These are phyloP conservation scores for Quercus lobata DNA, from an alignment of 331 rosid species.

Conservation along the genomic window DNA sequence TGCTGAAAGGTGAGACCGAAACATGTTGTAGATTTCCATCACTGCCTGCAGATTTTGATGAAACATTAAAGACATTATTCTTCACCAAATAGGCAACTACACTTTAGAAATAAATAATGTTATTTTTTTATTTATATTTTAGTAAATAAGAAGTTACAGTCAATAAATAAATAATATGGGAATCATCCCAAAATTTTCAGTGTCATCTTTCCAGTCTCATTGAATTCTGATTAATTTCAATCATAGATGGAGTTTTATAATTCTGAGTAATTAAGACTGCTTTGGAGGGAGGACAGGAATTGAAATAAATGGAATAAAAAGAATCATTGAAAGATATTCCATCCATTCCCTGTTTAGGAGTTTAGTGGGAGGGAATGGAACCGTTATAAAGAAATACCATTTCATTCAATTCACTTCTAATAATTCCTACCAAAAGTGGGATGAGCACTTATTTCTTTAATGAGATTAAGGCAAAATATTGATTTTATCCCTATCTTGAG, in stretches of 20 bases:
- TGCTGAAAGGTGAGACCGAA: slow-evolving; percentile 61
- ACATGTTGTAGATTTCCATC: slow-evolving; percentile 84
- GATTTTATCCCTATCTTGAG: too few relatives aligned
- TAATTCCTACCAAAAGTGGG: too few relatives aligned
- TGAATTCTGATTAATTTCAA: background rate
- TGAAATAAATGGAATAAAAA: too few relatives aligned
- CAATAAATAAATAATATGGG: background rate
- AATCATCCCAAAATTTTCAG: background rate
- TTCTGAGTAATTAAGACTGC: background rate
- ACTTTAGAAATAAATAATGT: background rate
- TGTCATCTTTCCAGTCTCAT: background rate
- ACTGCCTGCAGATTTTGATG: slow-evolving; percentile 69
- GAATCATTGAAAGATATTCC: too few relatives aligned
- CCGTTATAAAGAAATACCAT: too few relatives aligned
- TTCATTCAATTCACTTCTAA: too few relatives aligned
- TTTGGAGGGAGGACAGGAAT: too few relatives aligned
- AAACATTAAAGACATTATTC: background rate
- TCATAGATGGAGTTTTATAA: background rate
- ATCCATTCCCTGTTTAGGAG: too few relatives aligned
- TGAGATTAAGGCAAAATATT: too few relatives aligned
- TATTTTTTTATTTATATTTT: background rate
- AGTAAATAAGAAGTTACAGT: background rate
- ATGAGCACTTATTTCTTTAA: too few relatives aligned
- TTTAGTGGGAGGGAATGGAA: too few relatives aligned
- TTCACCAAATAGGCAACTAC: background rate